A percentile compares a stretch with the other conserved stretches of the same genome.
phyloP scores from a whole-genome alignment of 441 rosid species.

The Syzygium malaccense region DNA sequence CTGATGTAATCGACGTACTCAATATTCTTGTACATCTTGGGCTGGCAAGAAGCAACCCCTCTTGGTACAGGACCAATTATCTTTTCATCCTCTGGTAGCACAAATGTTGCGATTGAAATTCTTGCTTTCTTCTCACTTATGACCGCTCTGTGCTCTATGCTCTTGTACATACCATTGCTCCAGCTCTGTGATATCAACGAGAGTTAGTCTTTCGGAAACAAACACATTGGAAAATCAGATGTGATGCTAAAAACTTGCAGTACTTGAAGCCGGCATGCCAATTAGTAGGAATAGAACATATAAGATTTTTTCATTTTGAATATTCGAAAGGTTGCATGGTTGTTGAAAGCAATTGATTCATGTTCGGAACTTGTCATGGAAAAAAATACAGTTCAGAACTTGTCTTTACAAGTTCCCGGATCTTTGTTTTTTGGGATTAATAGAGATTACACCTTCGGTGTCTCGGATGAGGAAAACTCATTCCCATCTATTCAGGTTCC shows the following conservation, averaged over 20 bases:
- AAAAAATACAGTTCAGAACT: background rate
- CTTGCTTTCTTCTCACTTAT: slow-evolving; percentile 4
- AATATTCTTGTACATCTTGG: background rate
- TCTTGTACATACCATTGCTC: slow-evolving; percentile 12
- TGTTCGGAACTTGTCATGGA: background rate
- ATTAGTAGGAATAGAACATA: background rate
- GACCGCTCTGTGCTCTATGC: slow-evolving; percentile 17
- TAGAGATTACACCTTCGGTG: background rate
- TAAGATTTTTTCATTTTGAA: background rate
- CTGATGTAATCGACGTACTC: background rate
- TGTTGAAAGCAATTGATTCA: background rate
- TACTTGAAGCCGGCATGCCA: background rate
- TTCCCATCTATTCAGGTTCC: background rate
- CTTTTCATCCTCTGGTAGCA: background rate
- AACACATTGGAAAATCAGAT: background rate
- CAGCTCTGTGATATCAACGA: background rate
- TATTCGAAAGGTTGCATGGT: background rate
- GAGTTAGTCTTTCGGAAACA: background rate
- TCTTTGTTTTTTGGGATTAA: background rate
- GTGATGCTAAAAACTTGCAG: background rate
- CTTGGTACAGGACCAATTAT: slow-evolving; percentile 2
- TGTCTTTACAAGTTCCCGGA: background rate
- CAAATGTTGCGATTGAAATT: slow-evolving; percentile 9
- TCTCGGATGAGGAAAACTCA: background rate
- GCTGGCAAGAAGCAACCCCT: background rate